phyloP scores from a whole-genome alignment of 148 eudicot species.

The Nyssa sinensis region DNA sequence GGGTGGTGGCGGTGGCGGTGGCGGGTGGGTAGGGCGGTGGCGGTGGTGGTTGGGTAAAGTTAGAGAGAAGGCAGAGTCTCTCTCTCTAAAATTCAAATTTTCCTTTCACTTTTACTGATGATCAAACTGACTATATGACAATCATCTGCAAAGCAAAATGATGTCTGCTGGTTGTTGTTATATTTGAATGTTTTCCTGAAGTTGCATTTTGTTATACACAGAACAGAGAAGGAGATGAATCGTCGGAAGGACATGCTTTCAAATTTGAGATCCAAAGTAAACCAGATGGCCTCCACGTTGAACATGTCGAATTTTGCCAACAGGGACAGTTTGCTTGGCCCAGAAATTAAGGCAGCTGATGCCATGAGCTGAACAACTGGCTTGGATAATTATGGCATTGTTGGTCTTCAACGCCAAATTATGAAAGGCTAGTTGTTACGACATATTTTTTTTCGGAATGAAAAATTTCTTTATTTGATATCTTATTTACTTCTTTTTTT shows the following conservation, averaged over 20 bases:
- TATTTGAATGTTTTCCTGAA: slow-evolving; percentile 1
- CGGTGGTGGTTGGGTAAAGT: no score
- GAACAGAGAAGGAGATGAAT: slow-evolving; percentile 84
- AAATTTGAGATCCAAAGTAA: slow-evolving; percentile 75
- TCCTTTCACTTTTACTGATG: no score
- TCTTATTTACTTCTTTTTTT: background rate
- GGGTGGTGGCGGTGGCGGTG: no score
- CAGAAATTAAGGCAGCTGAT: slow-evolving; percentile 74
- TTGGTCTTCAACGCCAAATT: slow-evolving; percentile 81
- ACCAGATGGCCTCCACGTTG: slow-evolving; percentile 83
- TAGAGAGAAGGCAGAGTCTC: no score
- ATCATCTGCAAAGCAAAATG: slow-evolving; percentile 14
- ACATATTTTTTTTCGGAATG: slow-evolving; percentile 1
- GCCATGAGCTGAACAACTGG: slow-evolving; percentile 67
- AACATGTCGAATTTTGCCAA: slow-evolving; percentile 83
- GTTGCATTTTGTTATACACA: slow-evolving; percentile 21
- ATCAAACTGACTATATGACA: slow-evolving; percentile 4
- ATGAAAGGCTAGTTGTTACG: slow-evolving; percentile 70
- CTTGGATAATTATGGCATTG: slow-evolving; percentile 75
- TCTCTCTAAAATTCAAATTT: no score
- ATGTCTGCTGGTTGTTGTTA: background rate
- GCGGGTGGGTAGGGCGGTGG: no score
- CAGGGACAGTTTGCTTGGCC: slow-evolving; percentile 90
- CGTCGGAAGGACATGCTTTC: slow-evolving; percentile 72
- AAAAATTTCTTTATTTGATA: background rate